A percentile compares a stretch with the other conserved stretches of the same genome.
Evolutionary conservation across 139 green algal species (phyloP).

Genomic region (Auxenochlorella pyrenoidosa): DNA sequence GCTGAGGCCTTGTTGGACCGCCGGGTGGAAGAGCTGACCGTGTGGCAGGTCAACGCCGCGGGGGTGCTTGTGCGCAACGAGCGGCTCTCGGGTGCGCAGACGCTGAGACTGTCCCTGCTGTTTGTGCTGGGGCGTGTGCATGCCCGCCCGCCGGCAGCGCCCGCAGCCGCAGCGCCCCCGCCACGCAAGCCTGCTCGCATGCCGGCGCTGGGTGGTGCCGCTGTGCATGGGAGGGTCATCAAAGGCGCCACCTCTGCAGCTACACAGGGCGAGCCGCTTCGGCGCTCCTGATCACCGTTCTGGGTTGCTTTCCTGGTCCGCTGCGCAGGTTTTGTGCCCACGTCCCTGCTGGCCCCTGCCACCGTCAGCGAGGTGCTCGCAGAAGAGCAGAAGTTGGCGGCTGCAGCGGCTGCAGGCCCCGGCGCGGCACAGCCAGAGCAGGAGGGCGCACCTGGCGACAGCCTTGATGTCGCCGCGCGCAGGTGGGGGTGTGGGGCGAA

Average conservation of each 20-base stretch:
- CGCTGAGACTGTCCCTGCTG: too few relatives aligned
- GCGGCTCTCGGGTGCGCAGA: slow-evolving; percentile 13
- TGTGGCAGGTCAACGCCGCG: slow-evolving; percentile 42
- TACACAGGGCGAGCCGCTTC: too few relatives aligned
- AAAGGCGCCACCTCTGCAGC: too few relatives aligned
- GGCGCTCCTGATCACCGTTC: too few relatives aligned
- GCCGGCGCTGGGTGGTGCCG: too few relatives aligned
- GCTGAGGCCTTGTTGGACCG: background rate
- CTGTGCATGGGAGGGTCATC: too few relatives aligned
- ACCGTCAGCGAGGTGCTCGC: background rate
- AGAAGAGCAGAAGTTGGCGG: slow-evolving; percentile 14
- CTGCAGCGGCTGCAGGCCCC: background rate
- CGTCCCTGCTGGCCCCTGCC: slow-evolving; percentile 3
- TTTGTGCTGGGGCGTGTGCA: too few relatives aligned
- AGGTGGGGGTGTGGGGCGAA: background rate
- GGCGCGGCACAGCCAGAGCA: background rate
- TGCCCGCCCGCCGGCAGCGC: background rate
- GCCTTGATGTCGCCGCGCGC: background rate
- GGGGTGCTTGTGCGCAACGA: slow-evolving; percentile 41
- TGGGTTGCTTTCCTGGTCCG: too few relatives aligned
- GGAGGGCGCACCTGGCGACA: background rate
- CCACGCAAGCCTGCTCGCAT: background rate
- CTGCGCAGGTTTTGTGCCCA: slow-evolving; percentile 41
- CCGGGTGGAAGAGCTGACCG: slow-evolving; percentile 5
- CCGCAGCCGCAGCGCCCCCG: background rate